Evolutionary conservation across 129 eudicot species (phyloP), one percentile per base, ranked within the genome.

Genomic region (Escallonia rubra): DNA sequence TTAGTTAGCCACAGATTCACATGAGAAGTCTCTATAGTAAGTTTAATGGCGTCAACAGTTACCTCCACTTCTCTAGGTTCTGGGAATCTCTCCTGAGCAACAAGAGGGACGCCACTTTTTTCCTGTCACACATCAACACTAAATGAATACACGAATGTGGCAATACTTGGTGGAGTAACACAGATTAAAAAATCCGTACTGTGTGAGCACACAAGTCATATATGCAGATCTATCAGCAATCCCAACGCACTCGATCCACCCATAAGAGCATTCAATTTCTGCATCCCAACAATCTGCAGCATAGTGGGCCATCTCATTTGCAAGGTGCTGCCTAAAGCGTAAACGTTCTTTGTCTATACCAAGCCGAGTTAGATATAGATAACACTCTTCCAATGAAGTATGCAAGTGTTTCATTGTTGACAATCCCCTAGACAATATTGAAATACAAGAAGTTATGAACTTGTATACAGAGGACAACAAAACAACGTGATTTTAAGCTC

Each of bases 281-380:
- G 87, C 91, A 85, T 85, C 91, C 91, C 91, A 85, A 73, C 87
- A 85, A 60, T 85, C 91, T 65, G 91, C 87, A 79, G 91, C 87
- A 85, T 85, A 85, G 61, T 85, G 91, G 66, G 91, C 91, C 91
- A 85, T 85, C 70, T 85, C 87, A 67, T 85, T 85, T 59, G 85
- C 87, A 61, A 85, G 80, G 76, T 85, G 91, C 49, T 85, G 91
- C 48, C 91, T 83, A 69, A 85, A 85, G 45, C 91, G 72, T 64
- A 85, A 38, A 16, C 87, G 78, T 12, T 85, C 87, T 69, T 73
- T 82, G 61, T 85, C 87, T 57, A 85, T 85, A 15, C 91, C 91
- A 44, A 85, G 84, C 13, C 71, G 50, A 61, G 85, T 85, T 45
- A 85, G 65, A 59, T 82, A 85, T 54, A 75, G 66, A 72, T 85